Percentiles rank a stretch among this genome's conserved stretches.
These are phyloP conservation scores for Colletotrichum magnum DNA, from an alignment of 2,329 filamentous ascomycete genomes.

Conservation along the genomic window DNA sequence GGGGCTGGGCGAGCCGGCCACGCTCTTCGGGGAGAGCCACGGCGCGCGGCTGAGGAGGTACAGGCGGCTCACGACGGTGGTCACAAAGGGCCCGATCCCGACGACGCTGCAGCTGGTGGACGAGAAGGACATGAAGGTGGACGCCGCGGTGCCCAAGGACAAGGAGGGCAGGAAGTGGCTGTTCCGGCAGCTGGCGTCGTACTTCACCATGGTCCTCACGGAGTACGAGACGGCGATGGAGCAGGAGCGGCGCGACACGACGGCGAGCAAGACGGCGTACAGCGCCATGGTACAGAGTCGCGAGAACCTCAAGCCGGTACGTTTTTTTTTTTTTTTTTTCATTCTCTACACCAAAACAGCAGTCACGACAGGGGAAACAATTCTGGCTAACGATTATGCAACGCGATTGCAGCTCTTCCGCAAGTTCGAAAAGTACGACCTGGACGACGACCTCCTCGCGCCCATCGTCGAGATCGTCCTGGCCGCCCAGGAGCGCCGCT, in stretches of 20 bases:
- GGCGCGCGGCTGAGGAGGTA: slow-evolving; percentile 78
- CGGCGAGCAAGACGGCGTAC: slow-evolving; percentile 84
- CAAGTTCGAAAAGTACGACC: slow-evolving; percentile 84
- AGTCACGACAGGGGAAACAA: too few relatives aligned
- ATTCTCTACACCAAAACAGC: too few relatives aligned
- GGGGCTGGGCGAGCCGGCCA: slow-evolving; percentile 78
- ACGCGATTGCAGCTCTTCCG: slow-evolving; percentile 76
- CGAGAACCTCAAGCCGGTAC: slow-evolving; percentile 85
- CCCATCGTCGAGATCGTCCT: slow-evolving; percentile 93
- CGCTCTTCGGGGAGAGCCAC: slow-evolving; percentile 87
- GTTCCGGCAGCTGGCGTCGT: slow-evolving; percentile 90
- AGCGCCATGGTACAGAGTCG: slow-evolving; percentile 89
- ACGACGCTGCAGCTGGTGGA: slow-evolving; percentile 85
- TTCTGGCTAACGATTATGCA: too few relatives aligned
- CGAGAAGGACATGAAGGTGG: slow-evolving; percentile 91
- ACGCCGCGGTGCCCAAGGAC: slow-evolving; percentile 73
- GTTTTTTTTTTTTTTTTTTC: too few relatives aligned
- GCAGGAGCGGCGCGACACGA: slow-evolving; percentile 73
- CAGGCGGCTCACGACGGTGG: slow-evolving; percentile 71
- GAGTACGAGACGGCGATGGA: slow-evolving; percentile 89
- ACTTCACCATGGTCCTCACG: slow-evolving; percentile 94
- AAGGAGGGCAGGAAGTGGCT: slow-evolving; percentile 77
- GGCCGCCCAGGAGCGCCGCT: slow-evolving; percentile 89
- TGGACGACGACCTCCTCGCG: slow-evolving; percentile 84
- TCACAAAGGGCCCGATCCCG: slow-evolving; percentile 85